A percentile compares a stretch with the other conserved stretches of the same genome.
Evolutionary conservation across 2,329 filamentous ascomycete species (phyloP).

Genomic region (Simplicillium aogashimaense): DNA sequence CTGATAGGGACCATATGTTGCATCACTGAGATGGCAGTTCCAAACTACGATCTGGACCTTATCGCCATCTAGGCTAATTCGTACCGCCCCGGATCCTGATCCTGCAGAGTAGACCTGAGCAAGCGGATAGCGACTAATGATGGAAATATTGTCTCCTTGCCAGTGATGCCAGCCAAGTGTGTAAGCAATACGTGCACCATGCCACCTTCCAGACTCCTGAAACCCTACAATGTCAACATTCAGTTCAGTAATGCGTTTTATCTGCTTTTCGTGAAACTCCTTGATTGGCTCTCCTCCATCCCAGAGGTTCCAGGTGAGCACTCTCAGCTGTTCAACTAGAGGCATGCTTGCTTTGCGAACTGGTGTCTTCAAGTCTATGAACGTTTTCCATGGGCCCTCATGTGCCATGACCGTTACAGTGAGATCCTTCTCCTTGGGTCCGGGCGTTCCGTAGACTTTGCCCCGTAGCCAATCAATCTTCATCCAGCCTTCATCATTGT

Average conservation of each 20-base stretch:
- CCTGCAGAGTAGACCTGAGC: constrained; percentile 14
- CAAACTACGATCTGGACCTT: constrained; percentile 22
- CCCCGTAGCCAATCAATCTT: constrained; percentile 15
- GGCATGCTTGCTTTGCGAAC: constrained; percentile 14
- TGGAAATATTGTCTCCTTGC: constrained; percentile 20
- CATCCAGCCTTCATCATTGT: constrained; percentile 19
- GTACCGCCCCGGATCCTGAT: constrained; percentile 18
- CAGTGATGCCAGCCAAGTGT: constrained; percentile 28
- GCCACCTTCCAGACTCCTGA: constrained; percentile 22
- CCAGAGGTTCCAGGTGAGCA: constrained; percentile 30
- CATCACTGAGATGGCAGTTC: constrained; percentile 23
- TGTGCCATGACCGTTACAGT: constrained; percentile 10
- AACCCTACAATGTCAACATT: constrained; percentile 25
- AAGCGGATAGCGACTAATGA: constrained; percentile 29
- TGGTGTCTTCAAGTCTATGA: constrained; percentile 19
- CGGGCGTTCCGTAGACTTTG: constrained; percentile 19
- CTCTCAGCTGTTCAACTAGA: constrained; percentile 21
- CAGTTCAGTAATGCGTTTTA: constrained; percentile 18
- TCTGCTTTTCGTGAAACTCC: constrained; percentile 26
- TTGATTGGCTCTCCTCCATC: constrained; percentile 23
- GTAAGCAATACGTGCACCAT: constrained; percentile 20
- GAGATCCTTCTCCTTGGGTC: constrained; percentile 11
- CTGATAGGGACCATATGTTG: constrained; percentile 31
- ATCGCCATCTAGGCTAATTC: constrained; percentile 21
- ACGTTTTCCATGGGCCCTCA: constrained; percentile 11